Percentiles rank a stretch among this genome's conserved stretches.
Evolutionary conservation across 176 grass and related monocot genomes (phyloP).

Genomic region (Pharus latifolius): DNA sequence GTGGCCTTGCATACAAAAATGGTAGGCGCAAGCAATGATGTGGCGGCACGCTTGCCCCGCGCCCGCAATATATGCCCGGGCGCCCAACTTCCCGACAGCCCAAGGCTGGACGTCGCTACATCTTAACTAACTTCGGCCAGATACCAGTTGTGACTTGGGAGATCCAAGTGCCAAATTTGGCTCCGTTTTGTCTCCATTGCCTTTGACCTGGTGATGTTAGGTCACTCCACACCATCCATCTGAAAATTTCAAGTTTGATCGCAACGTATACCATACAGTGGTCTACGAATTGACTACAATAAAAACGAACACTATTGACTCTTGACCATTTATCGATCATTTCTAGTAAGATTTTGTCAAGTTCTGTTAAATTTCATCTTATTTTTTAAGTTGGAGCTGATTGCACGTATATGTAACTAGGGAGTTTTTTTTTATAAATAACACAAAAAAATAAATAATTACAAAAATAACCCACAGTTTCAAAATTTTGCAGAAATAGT

Average conservation of each 20-base stretch:
- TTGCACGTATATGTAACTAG: too few species aligned
- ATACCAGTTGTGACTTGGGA: neutral
- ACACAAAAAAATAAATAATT: too few species aligned
- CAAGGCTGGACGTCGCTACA: neutral
- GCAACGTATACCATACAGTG: too few species aligned
- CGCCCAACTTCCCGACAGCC: conserved; percentile 6
- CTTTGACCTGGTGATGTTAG: conserved; percentile 23
- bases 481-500: too few species aligned
- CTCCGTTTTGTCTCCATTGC: conserved; percentile 9
- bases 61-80: neutral
- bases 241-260: conserved; percentile 10
- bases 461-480: too few species aligned
- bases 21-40: neutral
- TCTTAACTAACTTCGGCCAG: conserved; percentile 16
- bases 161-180: neutral
- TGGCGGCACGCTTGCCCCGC: conserved; percentile 8
- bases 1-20: neutral
- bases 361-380: too few species aligned
- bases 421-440: too few species aligned
- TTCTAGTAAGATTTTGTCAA: too few species aligned
- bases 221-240: neutral
- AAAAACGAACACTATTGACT: too few species aligned
- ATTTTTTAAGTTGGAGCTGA: too few species aligned
- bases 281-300: too few species aligned
- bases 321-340: too few species aligned